Base-by-base conservation (phyloP, 2,329 filamentous ascomycete genomes). In the Hypomyces rosellus region DNA sequence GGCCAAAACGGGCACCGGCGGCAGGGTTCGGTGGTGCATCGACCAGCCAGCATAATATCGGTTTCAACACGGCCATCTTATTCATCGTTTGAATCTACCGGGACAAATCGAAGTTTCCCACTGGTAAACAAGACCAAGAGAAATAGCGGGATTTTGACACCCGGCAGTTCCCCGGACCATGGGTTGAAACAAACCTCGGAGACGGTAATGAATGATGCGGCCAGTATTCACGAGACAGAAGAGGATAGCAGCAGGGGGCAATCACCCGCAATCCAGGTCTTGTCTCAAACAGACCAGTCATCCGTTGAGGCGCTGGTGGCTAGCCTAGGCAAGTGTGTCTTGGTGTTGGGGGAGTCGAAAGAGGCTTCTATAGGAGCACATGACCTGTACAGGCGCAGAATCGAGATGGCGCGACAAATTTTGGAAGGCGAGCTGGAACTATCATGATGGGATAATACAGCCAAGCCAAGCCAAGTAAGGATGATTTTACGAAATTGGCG, bases 381-480 rank as follows among this genome's bases (percentile, higher is more conserved):
- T 51, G 74, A 84, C 49, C 74, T 85, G 52, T 82, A 87, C 65
- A 75, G 89, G 53, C 74, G 86, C 55, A 77, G 86, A 57, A 76
- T 96, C 46, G 88, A 95, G 57, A 80, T 82, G 47, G 90, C 89
- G 5, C 81, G 84, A 53, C 76, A 80, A 47, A 78, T 88, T 3
- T 72, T 95, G 30, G 88, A 92, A 57, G 88, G 88, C 5, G 77
- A 51, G 13, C 25, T 49, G 47, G 49, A 56, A 50, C 30, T 30
- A 20, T 34, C 44, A 16, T 51, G 48, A 53, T 44, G 12, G 12
- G 25, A 30, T 30, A 30, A 20, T 5, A 20, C 20, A 20, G 20
- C 20, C 20, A 2, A 42, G 20, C 20, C 20, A 2, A 42, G 20
- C 40, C 13, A 42, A 25, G 18, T 7, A 15, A 38, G 12, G 15